phyloP scores from a whole-genome alignment of 1,139 yeast species.

The Debaryomycetaceae sp. region DNA sequence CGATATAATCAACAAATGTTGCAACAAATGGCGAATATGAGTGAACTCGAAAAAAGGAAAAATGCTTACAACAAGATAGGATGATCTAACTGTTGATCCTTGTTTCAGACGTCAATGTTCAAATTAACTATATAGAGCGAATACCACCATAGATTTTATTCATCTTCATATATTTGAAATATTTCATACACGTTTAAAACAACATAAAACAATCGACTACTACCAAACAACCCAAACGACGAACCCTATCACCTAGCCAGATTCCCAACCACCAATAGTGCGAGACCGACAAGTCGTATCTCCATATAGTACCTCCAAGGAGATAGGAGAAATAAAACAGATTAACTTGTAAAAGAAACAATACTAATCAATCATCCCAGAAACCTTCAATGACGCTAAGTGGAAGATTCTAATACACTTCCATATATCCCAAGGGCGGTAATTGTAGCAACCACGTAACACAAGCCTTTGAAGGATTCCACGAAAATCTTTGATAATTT shows the following conservation, averaged over 20 bases:
- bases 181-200: neutral
- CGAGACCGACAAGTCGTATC: no score
- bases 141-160: no score
- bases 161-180: no score
- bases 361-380: no score
- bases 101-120: no score
- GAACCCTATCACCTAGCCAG: no score
- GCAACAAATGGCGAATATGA: constrained; percentile 15
- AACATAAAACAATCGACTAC: neutral
- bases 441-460: constrained; percentile 33
- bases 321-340: no score
- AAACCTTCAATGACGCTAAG: no score
- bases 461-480: constrained; percentile 33
- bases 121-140: no score
- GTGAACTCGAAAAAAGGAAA: constrained; percentile 10
- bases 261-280: no score
- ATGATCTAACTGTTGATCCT: neutral
- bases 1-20: constrained; percentile 19
- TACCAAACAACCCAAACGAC: neutral
- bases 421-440: constrained; percentile 42
- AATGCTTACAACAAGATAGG: constrained; percentile 7
- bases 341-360: no score
- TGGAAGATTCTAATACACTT: constrained; percentile 8
- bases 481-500: constrained; percentile 20
- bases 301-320: no score